A percentile compares a stretch with the other conserved stretches of the same genome.
These are phyloP conservation scores for Fraxinus platypoda DNA, from an alignment of 305 asterid genomes.

Conservation along the genomic window DNA sequence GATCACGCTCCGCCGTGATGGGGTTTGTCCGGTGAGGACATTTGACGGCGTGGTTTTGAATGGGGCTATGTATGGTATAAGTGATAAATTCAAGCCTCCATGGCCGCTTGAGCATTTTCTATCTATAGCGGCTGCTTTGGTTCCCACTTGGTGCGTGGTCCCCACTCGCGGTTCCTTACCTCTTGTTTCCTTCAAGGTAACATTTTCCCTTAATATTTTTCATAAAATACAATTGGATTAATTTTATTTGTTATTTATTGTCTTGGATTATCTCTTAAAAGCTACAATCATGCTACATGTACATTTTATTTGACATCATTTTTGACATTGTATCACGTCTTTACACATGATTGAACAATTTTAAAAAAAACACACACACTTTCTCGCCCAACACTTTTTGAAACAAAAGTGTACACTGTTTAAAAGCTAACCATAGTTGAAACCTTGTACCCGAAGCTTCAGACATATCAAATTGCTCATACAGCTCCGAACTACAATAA, in stretches of 20 bases:
- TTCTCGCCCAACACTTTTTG: too few relatives aligned
- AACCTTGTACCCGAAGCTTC: background rate
- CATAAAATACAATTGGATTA: background rate
- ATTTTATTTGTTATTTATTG: background rate
- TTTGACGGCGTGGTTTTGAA: slow-evolving; percentile 82
- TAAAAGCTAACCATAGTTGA: background rate
- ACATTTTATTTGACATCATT: too few relatives aligned
- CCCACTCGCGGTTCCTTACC: slow-evolving; percentile 86
- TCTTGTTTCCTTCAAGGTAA: slow-evolving; percentile 75
- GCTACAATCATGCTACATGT: background rate
- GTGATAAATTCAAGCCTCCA: slow-evolving; percentile 83
- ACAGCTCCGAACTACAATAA: background rate
- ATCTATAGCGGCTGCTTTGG: slow-evolving; percentile 60
- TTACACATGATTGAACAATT: too few relatives aligned
- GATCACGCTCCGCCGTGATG: slow-evolving; percentile 62
- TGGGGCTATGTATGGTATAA: slow-evolving; percentile 94
- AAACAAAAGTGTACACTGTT: too few relatives aligned
- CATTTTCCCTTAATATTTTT: background rate
- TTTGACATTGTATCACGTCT: too few relatives aligned
- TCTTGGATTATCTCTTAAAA: background rate
- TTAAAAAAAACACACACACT: too few relatives aligned
- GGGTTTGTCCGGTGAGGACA: slow-evolving; percentile 39
- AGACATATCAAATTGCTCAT: background rate
- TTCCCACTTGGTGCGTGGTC: slow-evolving; percentile 86
- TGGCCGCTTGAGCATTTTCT: slow-evolving; percentile 96